Conservation (phyloP, 2,329 filamentous ascomycete genomes). For the Fusarium oligoseptatum region DNA sequence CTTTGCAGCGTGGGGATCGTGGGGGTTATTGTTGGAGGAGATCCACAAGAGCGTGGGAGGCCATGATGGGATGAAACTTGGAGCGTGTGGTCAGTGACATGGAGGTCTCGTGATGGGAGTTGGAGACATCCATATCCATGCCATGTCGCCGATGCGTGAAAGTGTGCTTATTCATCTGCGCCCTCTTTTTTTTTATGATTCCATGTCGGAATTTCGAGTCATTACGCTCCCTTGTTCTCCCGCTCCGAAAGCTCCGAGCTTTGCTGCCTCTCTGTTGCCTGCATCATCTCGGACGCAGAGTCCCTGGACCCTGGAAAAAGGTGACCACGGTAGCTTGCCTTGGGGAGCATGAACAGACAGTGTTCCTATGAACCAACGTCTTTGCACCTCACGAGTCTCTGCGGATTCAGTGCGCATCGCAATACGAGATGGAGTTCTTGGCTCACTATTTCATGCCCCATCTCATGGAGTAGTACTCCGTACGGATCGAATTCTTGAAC, state of each 20-base stretch:
- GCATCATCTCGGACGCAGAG: not conserved
- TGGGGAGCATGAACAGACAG: not conserved
- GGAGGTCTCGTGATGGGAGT: conserved; percentile 32
- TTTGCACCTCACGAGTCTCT: not conserved
- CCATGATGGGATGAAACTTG: conserved; percentile 23
- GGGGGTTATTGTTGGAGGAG: conserved; percentile 27
- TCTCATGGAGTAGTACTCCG: not conserved
- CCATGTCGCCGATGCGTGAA: not conserved
- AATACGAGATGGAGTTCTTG: not conserved
- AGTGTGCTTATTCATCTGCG: conserved; percentile 1
- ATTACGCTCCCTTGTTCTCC: not conserved
- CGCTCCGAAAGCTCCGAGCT: conserved; percentile 2
- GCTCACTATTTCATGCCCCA: not conserved
- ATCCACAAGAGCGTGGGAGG: conserved; percentile 30
- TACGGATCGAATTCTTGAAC: not conserved
- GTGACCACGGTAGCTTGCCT: not conserved
- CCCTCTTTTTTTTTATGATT: not conserved
- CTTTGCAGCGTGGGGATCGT: conserved; percentile 40
- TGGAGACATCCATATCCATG: conserved; percentile 11
- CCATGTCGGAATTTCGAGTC: not conserved
- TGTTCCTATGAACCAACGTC: not conserved
- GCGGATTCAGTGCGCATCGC: not conserved
- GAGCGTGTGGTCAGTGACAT: conserved; percentile 16
- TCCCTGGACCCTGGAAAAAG: conserved; percentile 1
- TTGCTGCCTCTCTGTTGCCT: not conserved